These are phyloP conservation scores for Furcasterigmium furcatum DNA, from an alignment of 2,329 filamentous ascomycete species.

Conservation along the genomic window DNA sequence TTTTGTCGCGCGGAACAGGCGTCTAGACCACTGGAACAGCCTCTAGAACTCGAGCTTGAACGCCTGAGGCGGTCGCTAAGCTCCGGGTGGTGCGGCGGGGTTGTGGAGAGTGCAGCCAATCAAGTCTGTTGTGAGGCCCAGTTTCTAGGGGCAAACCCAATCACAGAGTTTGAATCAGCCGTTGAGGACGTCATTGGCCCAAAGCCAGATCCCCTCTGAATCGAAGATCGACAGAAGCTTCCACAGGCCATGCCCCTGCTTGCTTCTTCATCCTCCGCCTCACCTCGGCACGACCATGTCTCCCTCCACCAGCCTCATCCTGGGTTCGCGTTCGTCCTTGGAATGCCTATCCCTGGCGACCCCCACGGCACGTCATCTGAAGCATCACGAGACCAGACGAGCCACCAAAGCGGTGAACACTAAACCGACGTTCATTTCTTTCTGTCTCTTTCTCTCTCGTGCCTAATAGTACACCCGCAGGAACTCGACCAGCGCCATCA, in stretches of 20 bases:
- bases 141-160: too few species aligned
- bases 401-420: too few species aligned
- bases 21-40: too few species aligned
- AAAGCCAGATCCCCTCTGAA: neutral
- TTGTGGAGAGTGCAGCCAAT: neutral
- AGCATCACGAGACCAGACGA: too few species aligned
- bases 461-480: conserved; percentile 42
- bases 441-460: neutral
- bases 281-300: neutral
- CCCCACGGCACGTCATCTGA: neutral
- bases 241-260: neutral
- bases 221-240: neutral
- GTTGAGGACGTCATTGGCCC: neutral
- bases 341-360: too few species aligned
- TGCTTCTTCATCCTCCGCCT: too few species aligned
- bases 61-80: neutral
- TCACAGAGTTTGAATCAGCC: too few species aligned
- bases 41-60: too few species aligned
- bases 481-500: conserved; percentile 76
- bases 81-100: neutral
- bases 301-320: neutral
- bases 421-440: neutral
- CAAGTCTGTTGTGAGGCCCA: too few species aligned
- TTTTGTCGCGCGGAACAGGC: too few species aligned
- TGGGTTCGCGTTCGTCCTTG: too few species aligned